phyloP scores from a whole-genome alignment of 1,284 basidiomycete species.

The Rhodofomes roseus region DNA sequence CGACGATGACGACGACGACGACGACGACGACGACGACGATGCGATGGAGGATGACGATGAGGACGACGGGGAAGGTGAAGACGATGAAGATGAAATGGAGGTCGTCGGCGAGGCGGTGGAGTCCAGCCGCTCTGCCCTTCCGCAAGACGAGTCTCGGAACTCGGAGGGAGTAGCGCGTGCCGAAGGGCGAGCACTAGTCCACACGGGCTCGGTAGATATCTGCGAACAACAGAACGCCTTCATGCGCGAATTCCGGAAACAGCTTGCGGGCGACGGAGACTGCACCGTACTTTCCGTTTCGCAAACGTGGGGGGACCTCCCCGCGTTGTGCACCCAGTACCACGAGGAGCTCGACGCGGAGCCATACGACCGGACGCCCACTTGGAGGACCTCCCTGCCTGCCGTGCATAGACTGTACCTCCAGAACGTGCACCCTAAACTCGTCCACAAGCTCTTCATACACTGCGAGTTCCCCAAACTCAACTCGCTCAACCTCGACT shows the following conservation, averaged over 20 bases:
- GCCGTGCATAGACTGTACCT: background rate
- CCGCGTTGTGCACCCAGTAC: background rate
- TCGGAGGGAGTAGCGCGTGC: no score
- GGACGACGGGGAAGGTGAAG: no score
- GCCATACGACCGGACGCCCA: background rate
- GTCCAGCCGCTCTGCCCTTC: no score
- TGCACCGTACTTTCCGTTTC: background rate
- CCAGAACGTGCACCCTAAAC: background rate
- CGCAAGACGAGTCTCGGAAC: no score
- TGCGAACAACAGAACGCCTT: background rate
- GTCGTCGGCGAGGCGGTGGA: no score
- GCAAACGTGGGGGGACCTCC: background rate
- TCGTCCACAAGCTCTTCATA: background rate
- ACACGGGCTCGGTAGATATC: no score
- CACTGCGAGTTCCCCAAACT: background rate
- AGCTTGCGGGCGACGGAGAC: background rate
- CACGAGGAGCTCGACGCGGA: background rate
- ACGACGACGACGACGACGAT: no score
- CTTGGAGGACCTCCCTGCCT: background rate
- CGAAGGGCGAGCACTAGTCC: no score
- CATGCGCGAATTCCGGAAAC: background rate
- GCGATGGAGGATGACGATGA: no score
- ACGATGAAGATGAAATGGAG: no score
- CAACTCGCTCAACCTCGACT: background rate
- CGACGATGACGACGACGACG: no score